Evolutionary conservation across 257 asterid species (phyloP).

Genomic region (Forsythia viridissima): DNA sequence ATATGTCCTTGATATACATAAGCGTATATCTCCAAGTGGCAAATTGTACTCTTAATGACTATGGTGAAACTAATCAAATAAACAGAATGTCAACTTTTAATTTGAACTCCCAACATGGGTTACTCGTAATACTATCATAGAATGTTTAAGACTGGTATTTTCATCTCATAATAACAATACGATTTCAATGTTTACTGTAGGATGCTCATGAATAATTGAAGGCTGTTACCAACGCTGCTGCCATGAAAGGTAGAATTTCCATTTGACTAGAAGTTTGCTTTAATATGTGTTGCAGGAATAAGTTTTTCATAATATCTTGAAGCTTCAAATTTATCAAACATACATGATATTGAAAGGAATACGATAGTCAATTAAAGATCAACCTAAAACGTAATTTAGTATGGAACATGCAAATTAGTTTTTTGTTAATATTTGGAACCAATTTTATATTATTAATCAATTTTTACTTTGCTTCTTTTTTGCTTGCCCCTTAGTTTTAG

Average conservation of each 20-base stretch:
- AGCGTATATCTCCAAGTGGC: too few relatives aligned
- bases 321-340: conserved; percentile 3
- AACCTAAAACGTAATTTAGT: background rate
- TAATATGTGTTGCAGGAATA: background rate
- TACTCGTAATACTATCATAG: too few relatives aligned
- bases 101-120: too few relatives aligned
- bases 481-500: background rate
- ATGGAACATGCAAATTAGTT: too few relatives aligned
- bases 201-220: conserved; percentile 98
- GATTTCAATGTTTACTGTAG: conserved; percentile 32
- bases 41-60: too few relatives aligned
- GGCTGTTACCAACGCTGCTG: conserved; percentile 86
- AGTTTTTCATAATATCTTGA: conserved; percentile 9
- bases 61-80: background rate
- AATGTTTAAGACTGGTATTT: too few relatives aligned
- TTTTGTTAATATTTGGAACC: background rate
- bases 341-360: background rate
- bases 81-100: background rate
- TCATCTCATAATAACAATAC: too few relatives aligned
- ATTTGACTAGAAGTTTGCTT: background rate
- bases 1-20: too few relatives aligned
- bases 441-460: background rate
- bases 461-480: background rate
- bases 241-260: conserved; percentile 72
- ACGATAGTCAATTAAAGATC: background rate